Evolutionary conservation across 805 yeast species (phyloP), one percentile per base, ranked within the genome.

Genomic region (Barnettozyma sp.): DNA sequence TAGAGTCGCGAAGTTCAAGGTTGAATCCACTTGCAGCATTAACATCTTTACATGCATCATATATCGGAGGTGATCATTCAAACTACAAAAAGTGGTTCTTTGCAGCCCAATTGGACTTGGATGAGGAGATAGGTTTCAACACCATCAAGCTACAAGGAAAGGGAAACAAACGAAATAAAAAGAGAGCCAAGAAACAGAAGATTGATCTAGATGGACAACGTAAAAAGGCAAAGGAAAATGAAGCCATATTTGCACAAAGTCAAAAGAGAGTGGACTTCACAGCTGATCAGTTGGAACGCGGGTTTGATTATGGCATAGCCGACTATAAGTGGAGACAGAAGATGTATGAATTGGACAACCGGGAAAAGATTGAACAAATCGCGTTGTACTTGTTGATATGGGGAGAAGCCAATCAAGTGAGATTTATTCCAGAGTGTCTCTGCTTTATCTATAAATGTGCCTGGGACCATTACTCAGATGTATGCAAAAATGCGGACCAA

Each of bases 1-100:
- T 90, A 40, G 96, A 90, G 50, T 88, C 97, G 7, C 73, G 96
- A 40, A 73, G 95, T 0, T 75, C 94, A 41, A 71, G 97, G 42
- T 74, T 80, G 70, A 59, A 78, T 2, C 82, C 95, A 4, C 57
- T 64, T 23, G 70, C 63, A 39, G 97, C 97, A 0, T 63, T 90
- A 38, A 52, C 77, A 2, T 73, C 90, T 0, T 60, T 90, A 22
- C 97, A 90, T 59, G 78, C 86, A 2, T 94, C 88, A 43, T 90
- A 90, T 58, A 85, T 90, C 42, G 97, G 96, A 0, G 97, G 97
- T 13, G 84, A 78, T 33, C 66, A 78, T 41, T 73, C 97, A 4
- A 90, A 90, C 59, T 90, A 79, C 59, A 73, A 80, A 52, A 86
- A 83, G 58, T 90, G 97, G 97, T 86, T 78, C 56, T 83, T 88